Conservation (phyloP, 2,329 filamentous ascomycete species). For the Aspergillus viridinutans region DNA sequence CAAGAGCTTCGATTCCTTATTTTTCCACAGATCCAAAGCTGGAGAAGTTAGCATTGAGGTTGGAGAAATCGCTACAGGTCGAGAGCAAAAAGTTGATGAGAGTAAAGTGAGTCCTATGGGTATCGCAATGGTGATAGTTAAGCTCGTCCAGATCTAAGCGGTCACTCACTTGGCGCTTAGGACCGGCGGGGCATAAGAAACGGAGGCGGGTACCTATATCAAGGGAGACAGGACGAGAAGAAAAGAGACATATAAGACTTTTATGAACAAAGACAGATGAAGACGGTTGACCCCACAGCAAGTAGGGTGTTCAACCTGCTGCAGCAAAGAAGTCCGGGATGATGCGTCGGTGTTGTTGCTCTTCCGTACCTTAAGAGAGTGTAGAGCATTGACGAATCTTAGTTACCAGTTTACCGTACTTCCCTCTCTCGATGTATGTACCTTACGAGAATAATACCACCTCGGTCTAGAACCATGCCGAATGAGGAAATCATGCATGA, state of each 20-base stretch:
- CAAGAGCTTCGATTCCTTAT: slow-evolving; percentile 6
- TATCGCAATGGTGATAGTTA: slow-evolving; percentile 8
- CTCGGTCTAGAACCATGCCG: not conserved
- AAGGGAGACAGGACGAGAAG: slow-evolving; percentile 4
- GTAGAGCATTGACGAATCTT: not conserved
- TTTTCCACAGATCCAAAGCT: not conserved
- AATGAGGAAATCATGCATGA: not conserved
- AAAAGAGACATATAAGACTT: not conserved
- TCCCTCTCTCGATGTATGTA: not conserved
- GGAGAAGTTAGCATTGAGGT: slow-evolving; percentile 4
- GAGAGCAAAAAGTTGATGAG: not conserved
- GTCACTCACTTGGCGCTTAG: slow-evolving; percentile 34
- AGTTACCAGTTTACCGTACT: not conserved
- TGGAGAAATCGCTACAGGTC: slow-evolving; percentile 7
- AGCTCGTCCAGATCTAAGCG: slow-evolving; percentile 18
- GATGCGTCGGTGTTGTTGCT: slow-evolving; percentile 12
- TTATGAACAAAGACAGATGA: slow-evolving; percentile 5
- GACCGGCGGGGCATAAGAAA: slow-evolving; percentile 33
- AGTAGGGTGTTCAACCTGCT: slow-evolving; percentile 10
- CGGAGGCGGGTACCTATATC: slow-evolving; percentile 3
- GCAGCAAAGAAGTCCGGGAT: slow-evolving; percentile 5
- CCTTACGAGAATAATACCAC: not conserved
- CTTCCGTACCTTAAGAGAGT: not conserved
- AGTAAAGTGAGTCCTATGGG: not conserved
- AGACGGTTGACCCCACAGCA: slow-evolving; percentile 11